phyloP scores from a whole-genome alignment of 495 filamentous ascomycete species.

The Aspergillus cristatus region DNA sequence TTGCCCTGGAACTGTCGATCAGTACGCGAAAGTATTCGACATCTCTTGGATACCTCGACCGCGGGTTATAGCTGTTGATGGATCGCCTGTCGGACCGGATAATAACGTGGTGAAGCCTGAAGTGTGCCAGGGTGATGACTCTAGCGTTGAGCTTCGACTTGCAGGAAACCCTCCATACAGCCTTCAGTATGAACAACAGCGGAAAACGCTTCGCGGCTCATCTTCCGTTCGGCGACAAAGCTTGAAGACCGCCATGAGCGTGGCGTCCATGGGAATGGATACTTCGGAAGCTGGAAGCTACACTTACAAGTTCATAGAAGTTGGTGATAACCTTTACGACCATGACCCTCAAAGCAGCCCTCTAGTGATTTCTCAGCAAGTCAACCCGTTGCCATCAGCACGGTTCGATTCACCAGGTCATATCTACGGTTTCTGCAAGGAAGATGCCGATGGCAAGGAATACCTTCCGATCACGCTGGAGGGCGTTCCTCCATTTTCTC shows the following conservation, averaged over 20 bases:
- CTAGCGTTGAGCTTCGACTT: slow-evolving; percentile 71
- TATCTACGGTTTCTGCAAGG: slow-evolving; percentile 88
- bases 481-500: slow-evolving; percentile 77
- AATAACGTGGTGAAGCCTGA: slow-evolving; percentile 57
- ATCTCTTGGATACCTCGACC: slow-evolving; percentile 80
- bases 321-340: slow-evolving; percentile 78
- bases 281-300: slow-evolving; percentile 72
- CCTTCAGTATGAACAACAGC: slow-evolving; percentile 69
- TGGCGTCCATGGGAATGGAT: slow-evolving; percentile 71
- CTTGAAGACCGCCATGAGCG: slow-evolving; percentile 60
- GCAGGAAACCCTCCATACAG: slow-evolving; percentile 75
- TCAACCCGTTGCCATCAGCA: slow-evolving; percentile 72
- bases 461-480: slow-evolving; percentile 74
- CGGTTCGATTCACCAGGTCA: slow-evolving; percentile 79
- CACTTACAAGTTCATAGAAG: slow-evolving; percentile 72
- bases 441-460: slow-evolving; percentile 71
- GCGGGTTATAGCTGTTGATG: slow-evolving; percentile 55
- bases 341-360: slow-evolving; percentile 51
- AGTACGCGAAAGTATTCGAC: slow-evolving; percentile 60
- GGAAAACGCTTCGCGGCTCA: slow-evolving; percentile 53
- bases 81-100: slow-evolving; percentile 42
- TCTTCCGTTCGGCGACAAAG: slow-evolving; percentile 52
- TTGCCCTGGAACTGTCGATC: slow-evolving; percentile 73
- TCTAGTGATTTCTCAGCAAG: slow-evolving; percentile 67
- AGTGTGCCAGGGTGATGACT: slow-evolving; percentile 90